Evolutionary conservation across 805 yeast genomes (phyloP), one percentile per base, ranked within the genome.

Genomic region (Tetrapisispora nanseiensis): DNA sequence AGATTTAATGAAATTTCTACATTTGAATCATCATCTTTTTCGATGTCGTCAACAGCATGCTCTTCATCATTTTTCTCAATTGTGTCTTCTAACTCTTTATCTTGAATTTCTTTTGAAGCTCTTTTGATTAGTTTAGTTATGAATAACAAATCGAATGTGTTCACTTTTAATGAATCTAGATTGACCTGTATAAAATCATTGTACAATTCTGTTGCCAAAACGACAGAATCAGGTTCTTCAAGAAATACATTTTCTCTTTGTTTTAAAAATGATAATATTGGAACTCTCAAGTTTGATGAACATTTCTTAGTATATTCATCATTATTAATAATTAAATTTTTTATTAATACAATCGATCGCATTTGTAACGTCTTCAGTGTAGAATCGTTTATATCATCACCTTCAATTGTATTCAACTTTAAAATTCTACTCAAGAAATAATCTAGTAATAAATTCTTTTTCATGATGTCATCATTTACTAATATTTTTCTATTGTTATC

Each of bases 291-390:
- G n/a, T n/a, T 33, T 8, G 26, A 22, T 5, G 54, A 45, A 28
- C 49, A 45, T 19, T 49, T 43, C 11, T 45, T 40, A 1, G 43
- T 37, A 40, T 51, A 59, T 13, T 27, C 36, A 4, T 48, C 49
- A 33, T 50, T 56, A 10, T 51, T 61, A 9, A 61, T 11, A 29
- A 53, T 51, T 32, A 61, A 41, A 42, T 62, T 62, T 40, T 51
- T 59, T 8, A 55, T 30, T 24, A 61, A 37, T 6, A 55, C 60
- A 26, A 59, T 40, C 1, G 58, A 39, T 42, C 60, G 52, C 50
- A 56, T 49, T 24, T 59, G 61, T 26, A 59, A 40, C 1, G 47
- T 47, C 11, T 39, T 21, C 4, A 49, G 29, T 18, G 47, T 32
- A 13, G 45, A 36, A 4, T 41, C 50, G 16, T 39, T 41, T 2